Evolutionary conservation across 306 rosid species (phyloP), one percentile per base, ranked within the genome.

Genomic region (Cercis canadensis): DNA sequence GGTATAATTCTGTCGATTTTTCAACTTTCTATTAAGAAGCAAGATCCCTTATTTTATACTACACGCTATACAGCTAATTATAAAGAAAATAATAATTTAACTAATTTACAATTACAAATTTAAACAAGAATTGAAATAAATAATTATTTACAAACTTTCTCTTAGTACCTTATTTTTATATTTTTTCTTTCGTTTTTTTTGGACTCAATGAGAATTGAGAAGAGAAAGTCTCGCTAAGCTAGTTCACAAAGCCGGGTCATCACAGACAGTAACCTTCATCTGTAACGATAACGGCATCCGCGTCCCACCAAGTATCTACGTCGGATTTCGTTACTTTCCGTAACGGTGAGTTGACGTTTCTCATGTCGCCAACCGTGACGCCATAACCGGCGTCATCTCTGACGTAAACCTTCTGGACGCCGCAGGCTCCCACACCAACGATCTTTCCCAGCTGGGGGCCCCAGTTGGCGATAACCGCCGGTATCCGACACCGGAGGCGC

Each of bases 391-490:
- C 80, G 81, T 82, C 86, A 65, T 83, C 82, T 49, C 78, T 62
- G 34, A 88, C 65, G 58, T 81, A 81, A 24, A 86, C 70, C 67
- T 84, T 89, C 34, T 80, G 78, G 0, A 43, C 77, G n/a, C 75
- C 87, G 14, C 83, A 62, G 5, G 82, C 78, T 2, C 75, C 77
- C 0, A 82, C 60, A 6, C 87, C 82, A 29, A 75, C 77, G 24
- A 67, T 51, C 19, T 75, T 81, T 4, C 88, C 90, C 12, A 77
- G 11, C 14, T 47, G 73, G 0, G 97, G 85, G 9, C 69, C 74
- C 97, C 97, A 93, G 18, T 90, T 90, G 32, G 88, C 85, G 0
- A 76, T 43, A 4, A 87, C 67, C 11, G 87, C 83, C 49, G 97
- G 98, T 2, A 78, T 54, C 16, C 87, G 37, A 1, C 71, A 40